These are phyloP conservation scores for Rubroshorea leprosula DNA, from an alignment of 345 rosid species.

Conservation along the genomic window DNA sequence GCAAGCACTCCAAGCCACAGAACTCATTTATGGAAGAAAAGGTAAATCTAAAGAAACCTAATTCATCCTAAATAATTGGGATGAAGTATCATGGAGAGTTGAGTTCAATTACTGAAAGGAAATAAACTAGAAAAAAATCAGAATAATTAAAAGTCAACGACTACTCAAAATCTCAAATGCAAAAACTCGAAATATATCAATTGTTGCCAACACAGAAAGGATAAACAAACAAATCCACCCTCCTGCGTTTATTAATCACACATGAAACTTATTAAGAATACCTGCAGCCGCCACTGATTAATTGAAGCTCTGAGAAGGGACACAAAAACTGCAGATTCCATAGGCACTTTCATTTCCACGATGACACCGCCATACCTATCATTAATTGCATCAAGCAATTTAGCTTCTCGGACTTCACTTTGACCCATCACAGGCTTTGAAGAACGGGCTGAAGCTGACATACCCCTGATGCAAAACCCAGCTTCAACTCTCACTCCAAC, in stretches of 20 bases:
- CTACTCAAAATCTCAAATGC: too few relatives aligned
- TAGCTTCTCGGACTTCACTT: slow-evolving; percentile 21
- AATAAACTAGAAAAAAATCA: too few relatives aligned
- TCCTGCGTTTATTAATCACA: too few relatives aligned
- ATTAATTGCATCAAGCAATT: slow-evolving; percentile 33
- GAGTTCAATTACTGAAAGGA: too few relatives aligned
- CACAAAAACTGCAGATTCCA: slow-evolving; percentile 51
- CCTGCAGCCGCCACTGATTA: slow-evolving; percentile 68
- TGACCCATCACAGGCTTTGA: slow-evolving; percentile 9
- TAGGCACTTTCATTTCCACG: slow-evolving; percentile 49
- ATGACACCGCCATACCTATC: slow-evolving; percentile 79
- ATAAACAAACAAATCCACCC: too few relatives aligned
- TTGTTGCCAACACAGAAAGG: too few relatives aligned
- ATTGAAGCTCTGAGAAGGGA: slow-evolving; percentile 53
- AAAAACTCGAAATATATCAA: too few relatives aligned
- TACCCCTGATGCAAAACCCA: slow-evolving; percentile 15
- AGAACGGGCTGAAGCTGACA: slow-evolving; percentile 29
- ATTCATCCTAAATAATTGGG: too few relatives aligned
- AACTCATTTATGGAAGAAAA: too few relatives aligned
- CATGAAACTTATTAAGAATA: slow-evolving; percentile 2
- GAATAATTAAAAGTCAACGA: too few relatives aligned
- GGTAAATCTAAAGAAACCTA: background rate
- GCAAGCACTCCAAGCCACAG: background rate
- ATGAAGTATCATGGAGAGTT: background rate
- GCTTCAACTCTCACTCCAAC: slow-evolving; percentile 5